Evolutionary conservation across 805 yeast genomes (phyloP).

Genomic region (Saccharomycopsis microspora): DNA sequence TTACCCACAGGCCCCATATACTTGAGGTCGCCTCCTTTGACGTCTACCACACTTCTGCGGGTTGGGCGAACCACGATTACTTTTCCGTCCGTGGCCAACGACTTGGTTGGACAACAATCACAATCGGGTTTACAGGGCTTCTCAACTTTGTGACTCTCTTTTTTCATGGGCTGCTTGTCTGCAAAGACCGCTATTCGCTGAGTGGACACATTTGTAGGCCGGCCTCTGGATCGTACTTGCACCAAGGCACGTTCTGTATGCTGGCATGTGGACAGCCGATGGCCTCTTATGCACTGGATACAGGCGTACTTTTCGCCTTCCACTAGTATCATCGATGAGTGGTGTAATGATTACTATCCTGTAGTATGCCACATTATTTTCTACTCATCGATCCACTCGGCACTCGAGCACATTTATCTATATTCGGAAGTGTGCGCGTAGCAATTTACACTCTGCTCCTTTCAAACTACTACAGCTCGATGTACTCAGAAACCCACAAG

Average conservation of each 20-base stretch:
- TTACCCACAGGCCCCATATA: conserved; percentile 2
- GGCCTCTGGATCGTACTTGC: conserved; percentile 81
- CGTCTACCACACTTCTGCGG: conserved; percentile 10
- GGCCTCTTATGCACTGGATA: conserved; percentile 84
- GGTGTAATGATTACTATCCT: conserved; percentile 14
- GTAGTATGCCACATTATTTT: background rate
- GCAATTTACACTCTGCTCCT: too few relatives aligned
- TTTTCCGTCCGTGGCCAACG: conserved; percentile 10
- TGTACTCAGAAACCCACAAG: conserved; percentile 45
- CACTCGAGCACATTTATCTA: too few relatives aligned
- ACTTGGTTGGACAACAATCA: conserved; percentile 14
- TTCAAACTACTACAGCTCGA: background rate
- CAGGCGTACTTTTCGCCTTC: conserved; percentile 78
- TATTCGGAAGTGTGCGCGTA: too few relatives aligned
- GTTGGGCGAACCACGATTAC: conserved; percentile 15
- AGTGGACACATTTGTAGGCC: conserved; percentile 41
- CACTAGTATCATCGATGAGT: conserved; percentile 52
- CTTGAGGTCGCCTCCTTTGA: conserved; percentile 9
- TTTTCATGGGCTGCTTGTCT: background rate
- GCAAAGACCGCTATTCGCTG: conserved; percentile 14
- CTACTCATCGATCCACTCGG: background rate
- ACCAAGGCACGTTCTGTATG: conserved; percentile 74
- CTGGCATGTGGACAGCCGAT: conserved; percentile 75
- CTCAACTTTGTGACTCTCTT: background rate
- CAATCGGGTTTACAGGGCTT: background rate